Evolutionary conservation across 257 asterid genomes (phyloP).

Genomic region (Paraleonurus japonicus): DNA sequence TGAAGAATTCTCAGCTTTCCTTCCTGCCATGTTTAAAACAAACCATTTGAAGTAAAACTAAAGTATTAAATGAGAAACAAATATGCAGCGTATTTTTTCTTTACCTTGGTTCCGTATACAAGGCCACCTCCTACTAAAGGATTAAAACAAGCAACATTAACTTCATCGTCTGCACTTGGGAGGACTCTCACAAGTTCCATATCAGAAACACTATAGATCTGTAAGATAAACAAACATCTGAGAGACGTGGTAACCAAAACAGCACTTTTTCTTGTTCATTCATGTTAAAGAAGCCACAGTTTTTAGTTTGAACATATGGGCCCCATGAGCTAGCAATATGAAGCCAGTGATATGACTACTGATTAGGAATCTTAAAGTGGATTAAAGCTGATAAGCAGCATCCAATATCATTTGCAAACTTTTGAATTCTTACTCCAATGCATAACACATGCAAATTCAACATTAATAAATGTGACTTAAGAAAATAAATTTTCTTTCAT

Average conservation of each 20-base stretch:
- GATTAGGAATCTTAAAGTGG: not conserved
- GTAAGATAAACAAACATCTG: conserved; percentile 23
- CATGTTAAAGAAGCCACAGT: not conserved
- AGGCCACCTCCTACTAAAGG: conserved; percentile 93
- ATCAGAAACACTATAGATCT: conserved; percentile 86
- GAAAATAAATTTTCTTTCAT: not conserved
- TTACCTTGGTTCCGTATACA: conserved; percentile 96
- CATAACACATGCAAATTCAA: not conserved
- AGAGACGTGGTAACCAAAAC: not conserved
- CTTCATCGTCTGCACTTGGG: conserved; percentile 98
- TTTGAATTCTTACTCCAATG: not conserved
- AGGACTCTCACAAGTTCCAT: conserved; percentile 98
- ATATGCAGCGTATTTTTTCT: not conserved
- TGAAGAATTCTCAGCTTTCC: conserved; percentile 95
- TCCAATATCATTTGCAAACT: not conserved
- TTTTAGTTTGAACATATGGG: not conserved
- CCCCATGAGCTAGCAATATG: not conserved
- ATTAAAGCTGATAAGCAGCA: not conserved
- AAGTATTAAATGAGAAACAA: not conserved
- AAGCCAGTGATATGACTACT: not conserved
- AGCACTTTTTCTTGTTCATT: not conserved
- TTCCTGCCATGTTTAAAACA: conserved; percentile 55
- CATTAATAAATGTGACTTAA: not conserved
- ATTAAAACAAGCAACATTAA: conserved; percentile 95
- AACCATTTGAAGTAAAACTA: not conserved